Base-by-base conservation (phyloP, 352 stramenopile species). In the Phytophthora pisi region DNA sequence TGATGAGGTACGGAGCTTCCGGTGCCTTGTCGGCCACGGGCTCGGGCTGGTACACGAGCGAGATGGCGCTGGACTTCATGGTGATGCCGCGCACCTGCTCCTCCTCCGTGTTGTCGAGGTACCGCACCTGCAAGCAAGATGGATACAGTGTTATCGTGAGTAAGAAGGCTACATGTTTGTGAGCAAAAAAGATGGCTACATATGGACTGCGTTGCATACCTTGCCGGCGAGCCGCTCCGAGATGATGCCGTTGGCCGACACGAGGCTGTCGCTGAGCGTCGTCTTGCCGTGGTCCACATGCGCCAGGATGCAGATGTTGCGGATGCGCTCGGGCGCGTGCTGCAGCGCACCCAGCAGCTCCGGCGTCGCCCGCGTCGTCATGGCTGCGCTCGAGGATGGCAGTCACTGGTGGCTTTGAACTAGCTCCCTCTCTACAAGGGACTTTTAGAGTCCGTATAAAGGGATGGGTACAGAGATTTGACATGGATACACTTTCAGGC, bases 161-260 rank as follows among this genome's bases (percentile, higher is more conserved):
- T 31, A 57, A 51, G 31, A 57, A 62, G 24, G 50, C 13, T 54
- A 63, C 34, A 59, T 30, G 38, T 51, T 45, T 10, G 55, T 31
- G 3, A 26, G 18, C 7, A 52, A 18, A 20, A 20, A 20, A 20
- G 3, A 57, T 63, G 40, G 43, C 9, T 64, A 66, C 49, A 63
- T 20, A 51, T n/a, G 64, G 24, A 5, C 28, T 31, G 28, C 1
- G 28, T 31, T 31, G 56, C 26, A 26, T 72, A 98, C 70, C 62
- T 97, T 98, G 34, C 96, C 97, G 0, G 95, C 97, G 28, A 99
- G 81, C 51, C 96, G 96, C 74, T 98, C 91, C n/a, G 89, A 98
- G 74, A 99, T 99, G 73, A 99, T 98, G 16, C 97, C 96, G 75
- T 99, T 99, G 46, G 93, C 90, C 61, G 96, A 97, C 61, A 99